phyloP scores from a whole-genome alignment of 2,329 filamentous ascomycete genomes.

The Hymenotorrendiella dingleyae region DNA sequence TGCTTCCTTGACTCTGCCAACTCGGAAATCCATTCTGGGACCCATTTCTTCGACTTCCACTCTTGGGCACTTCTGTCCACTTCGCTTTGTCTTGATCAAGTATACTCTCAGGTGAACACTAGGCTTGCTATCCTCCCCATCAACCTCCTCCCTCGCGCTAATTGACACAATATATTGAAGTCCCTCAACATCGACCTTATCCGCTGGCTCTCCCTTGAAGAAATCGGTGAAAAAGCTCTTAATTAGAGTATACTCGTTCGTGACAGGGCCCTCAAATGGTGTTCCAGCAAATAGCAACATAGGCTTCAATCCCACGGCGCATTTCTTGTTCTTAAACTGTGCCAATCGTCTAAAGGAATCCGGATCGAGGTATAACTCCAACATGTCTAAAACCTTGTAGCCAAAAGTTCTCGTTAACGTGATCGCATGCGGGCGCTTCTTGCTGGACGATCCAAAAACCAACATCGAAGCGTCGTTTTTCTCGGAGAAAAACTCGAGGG shows the following conservation, averaged over 20 bases:
- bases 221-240: conserved; percentile 87
- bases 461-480: conserved; percentile 92
- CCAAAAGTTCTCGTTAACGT: conserved; percentile 79
- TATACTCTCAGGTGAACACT: conserved; percentile 70
- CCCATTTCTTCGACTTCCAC: conserved; percentile 96
- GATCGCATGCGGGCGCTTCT: conserved; percentile 91
- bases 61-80: conserved; percentile 78
- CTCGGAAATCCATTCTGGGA: conserved; percentile 83
- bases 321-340: conserved; percentile 72
- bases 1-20: conserved; percentile 74
- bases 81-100: conserved; percentile 78
- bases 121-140: conserved; percentile 45
- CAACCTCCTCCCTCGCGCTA: conserved; percentile 59
- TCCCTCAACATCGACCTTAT: conserved; percentile 90
- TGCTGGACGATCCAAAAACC: conserved; percentile 77
- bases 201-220: conserved; percentile 73
- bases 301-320: conserved; percentile 77
- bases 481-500: conserved; percentile 88
- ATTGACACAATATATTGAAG: conserved; percentile 86
- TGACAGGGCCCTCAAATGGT: conserved; percentile 75
- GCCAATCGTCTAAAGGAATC: conserved; percentile 62
- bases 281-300: conserved; percentile 88
- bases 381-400: conserved; percentile 88
- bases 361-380: conserved; percentile 79
- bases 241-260: conserved; percentile 74